Evolutionary conservation across 176 grass and related monocot genomes (phyloP), one percentile per base, ranked within the genome.

Genomic region (Otatea glauca): DNA sequence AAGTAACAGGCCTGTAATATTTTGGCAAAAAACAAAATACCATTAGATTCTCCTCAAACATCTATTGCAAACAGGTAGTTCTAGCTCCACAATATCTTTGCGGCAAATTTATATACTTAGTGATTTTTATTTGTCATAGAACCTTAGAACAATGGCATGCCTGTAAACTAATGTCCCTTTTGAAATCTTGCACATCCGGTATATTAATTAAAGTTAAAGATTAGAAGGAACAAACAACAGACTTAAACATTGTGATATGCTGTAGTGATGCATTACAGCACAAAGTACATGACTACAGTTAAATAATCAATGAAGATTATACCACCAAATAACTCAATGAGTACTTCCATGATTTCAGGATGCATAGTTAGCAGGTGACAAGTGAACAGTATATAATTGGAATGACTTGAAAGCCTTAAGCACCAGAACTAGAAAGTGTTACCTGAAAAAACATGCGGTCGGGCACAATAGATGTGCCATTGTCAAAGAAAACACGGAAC

Each of bases 1-100:
- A 92, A 90, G 81, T 94, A 94, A 79, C 85, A 89, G 6, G 89
- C 87, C 92, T 94, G 92, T 16, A 35, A 71, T 69, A 61, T 83
- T 82, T 42, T 15, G 65, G 14, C 34, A 54, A 68, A 76, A 87
- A 42, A 49, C 39, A 76, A 87, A 42, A 49, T 29, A 63, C 11
- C 49, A 66, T 32, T 48, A 55, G 29, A 61, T 77, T 91, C 49
- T 84, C 62, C 49, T 85, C 47, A 53, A 65, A 20, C 44, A 73
- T 58, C 38, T 37, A 43, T 12, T 72, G 38, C 55, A 77, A 86
- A 37, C 5, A 44, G 18, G 13, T 61, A 35, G 9, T 72, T 70
- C 12, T 81, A 77, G 5, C 0, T 8, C 55, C 50, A 15, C 10
- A 54, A 53, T 16, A 71, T 64, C 47, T 53, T 60, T 72, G 39